phyloP scores from a whole-genome alignment of 2,329 filamentous ascomycete genomes.

The Berkeleyomyces basicola region DNA sequence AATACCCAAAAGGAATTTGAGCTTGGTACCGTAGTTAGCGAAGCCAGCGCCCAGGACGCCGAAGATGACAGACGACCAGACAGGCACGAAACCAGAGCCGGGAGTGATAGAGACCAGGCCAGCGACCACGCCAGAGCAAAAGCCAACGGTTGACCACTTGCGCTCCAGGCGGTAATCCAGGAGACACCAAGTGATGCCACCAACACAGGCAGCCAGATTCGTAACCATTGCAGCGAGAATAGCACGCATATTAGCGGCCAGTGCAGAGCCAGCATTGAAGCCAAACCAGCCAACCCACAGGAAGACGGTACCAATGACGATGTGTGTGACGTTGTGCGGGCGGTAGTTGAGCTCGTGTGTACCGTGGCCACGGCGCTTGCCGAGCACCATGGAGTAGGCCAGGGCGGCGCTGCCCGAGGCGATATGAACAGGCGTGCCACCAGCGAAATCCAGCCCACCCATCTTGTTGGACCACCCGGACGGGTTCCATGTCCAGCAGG shows the following conservation, averaged over 20 bases:
- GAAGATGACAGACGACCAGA: constrained; percentile 69
- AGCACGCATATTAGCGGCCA: constrained; percentile 66
- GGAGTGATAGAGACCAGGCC: constrained; percentile 81
- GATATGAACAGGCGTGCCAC: constrained; percentile 82
- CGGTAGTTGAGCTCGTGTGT: constrained; percentile 83
- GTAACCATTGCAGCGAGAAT: constrained; percentile 79
- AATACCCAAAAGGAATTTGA: constrained; percentile 67
- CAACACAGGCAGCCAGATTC: constrained; percentile 68
- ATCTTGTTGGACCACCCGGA: constrained; percentile 64
- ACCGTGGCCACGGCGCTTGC: constrained; percentile 68
- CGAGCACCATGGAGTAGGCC: constrained; percentile 82
- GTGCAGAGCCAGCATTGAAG: constrained; percentile 76
- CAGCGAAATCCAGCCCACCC: constrained; percentile 76
- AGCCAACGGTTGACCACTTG: constrained; percentile 87
- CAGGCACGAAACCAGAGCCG: constrained; percentile 69
- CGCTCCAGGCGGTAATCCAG: constrained; percentile 76
- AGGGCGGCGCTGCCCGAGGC: constrained; percentile 67
- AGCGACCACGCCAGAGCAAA: constrained; percentile 79
- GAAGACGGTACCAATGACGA: constrained; percentile 83
- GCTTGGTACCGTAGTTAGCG: constrained; percentile 81
- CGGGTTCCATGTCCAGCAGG: constrained; percentile 89
- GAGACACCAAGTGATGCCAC: constrained; percentile 77
- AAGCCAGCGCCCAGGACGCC: constrained; percentile 59
- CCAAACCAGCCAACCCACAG: constrained; percentile 94
- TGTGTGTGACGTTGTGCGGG: constrained; percentile 83